These are phyloP conservation scores for Phaeosphaeriaceae sp. DNA, from an alignment of 2,329 filamentous ascomycete species.

Conservation along the genomic window DNA sequence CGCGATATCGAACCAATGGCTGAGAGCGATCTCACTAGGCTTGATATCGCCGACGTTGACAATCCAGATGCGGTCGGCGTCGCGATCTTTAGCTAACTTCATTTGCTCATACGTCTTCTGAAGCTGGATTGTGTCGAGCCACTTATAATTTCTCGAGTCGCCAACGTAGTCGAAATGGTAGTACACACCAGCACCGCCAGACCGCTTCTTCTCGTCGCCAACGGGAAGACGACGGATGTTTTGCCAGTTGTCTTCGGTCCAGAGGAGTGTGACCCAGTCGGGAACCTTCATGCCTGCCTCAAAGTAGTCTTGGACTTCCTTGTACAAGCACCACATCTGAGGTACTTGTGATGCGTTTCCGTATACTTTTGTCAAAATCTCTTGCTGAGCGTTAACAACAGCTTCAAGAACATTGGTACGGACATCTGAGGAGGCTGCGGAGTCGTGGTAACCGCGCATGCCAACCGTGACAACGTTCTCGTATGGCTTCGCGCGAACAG, in stretches of 20 bases:
- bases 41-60: slow-evolving; percentile 73
- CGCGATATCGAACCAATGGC: slow-evolving; percentile 71
- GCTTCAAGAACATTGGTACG: slow-evolving; percentile 66
- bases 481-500: slow-evolving; percentile 68
- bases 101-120: slow-evolving; percentile 71
- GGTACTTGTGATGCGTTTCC: slow-evolving; percentile 62
- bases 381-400: slow-evolving; percentile 66
- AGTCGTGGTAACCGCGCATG: slow-evolving; percentile 75
- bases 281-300: slow-evolving; percentile 67
- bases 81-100: slow-evolving; percentile 64
- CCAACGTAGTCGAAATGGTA: slow-evolving; percentile 71
- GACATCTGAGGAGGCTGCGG: slow-evolving; percentile 62
- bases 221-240: slow-evolving; percentile 68
- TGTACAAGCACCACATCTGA: slow-evolving; percentile 77
- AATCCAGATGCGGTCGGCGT: slow-evolving; percentile 68
- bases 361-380: slow-evolving; percentile 64
- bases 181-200: slow-evolving; percentile 70
- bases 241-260: slow-evolving; percentile 74
- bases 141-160: slow-evolving; percentile 63
- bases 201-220: slow-evolving; percentile 63
- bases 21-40: slow-evolving; percentile 69
- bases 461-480: slow-evolving; percentile 69
- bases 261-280: slow-evolving; percentile 71
- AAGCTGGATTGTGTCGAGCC: slow-evolving; percentile 70
- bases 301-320: slow-evolving; percentile 74